These are phyloP conservation scores for Puccinia triticina DNA, from an alignment of 1,284 basidiomycete genomes.

Conservation along the genomic window DNA sequence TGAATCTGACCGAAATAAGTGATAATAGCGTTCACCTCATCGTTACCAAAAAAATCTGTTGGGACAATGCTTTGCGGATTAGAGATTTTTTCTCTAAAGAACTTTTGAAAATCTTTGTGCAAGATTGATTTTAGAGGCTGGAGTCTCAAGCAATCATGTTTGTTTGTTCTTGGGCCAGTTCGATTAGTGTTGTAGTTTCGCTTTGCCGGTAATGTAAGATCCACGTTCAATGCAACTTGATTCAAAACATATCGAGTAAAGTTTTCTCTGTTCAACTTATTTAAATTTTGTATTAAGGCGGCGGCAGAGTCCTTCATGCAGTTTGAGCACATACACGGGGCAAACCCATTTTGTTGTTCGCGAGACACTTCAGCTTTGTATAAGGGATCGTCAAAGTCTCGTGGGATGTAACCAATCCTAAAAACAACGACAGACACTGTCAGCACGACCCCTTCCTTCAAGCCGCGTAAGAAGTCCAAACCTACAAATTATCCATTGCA, in stretches of 20 bases:
- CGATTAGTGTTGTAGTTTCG: too few relatives aligned
- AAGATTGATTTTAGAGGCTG: neutral
- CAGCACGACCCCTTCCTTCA: neutral
- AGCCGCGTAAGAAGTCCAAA: neutral
- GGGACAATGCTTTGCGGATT: neutral
- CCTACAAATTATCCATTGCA: constrained; percentile 8
- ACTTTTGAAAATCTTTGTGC: neutral
- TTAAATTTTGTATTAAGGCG: too few relatives aligned
- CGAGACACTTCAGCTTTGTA: constrained; percentile 8
- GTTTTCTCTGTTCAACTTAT: too few relatives aligned
- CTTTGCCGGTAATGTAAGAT: too few relatives aligned
- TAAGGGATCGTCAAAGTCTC: neutral
- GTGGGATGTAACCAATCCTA: constrained; percentile 4
- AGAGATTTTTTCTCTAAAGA: neutral
- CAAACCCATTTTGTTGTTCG: too few relatives aligned
- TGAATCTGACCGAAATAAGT: neutral
- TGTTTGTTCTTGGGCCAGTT: too few relatives aligned
- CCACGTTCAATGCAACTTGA: too few relatives aligned
- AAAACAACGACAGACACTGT: neutral
- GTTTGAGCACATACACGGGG: too few relatives aligned
- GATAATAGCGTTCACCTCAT: neutral
- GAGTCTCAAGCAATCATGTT: neutral
- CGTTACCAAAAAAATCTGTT: neutral
- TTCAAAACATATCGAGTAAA: too few relatives aligned
- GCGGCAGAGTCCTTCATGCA: too few relatives aligned